These are phyloP conservation scores for Acacia melanoxylon DNA, from an alignment of 306 rosid species.

Conservation along the genomic window DNA sequence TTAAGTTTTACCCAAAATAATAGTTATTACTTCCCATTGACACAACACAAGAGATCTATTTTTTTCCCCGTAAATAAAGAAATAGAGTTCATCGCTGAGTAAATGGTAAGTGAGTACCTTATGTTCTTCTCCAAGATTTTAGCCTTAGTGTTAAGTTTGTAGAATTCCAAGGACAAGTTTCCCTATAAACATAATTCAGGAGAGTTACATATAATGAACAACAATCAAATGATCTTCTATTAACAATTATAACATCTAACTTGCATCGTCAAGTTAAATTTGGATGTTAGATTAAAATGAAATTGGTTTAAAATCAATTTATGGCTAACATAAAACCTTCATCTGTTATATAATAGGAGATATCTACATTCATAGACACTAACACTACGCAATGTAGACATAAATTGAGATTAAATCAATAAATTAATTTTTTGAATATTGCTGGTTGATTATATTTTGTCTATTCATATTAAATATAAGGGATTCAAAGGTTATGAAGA, in stretches of 20 bases:
- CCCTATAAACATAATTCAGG: conserved; percentile 28
- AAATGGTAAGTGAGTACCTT: conserved; percentile 41
- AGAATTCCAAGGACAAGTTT: conserved; percentile 53
- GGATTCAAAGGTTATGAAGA: background rate
- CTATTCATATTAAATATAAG: no score
- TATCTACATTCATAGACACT: no score
- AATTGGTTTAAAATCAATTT: no score
- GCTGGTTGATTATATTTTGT: no score
- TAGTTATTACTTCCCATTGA: background rate
- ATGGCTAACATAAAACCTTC: no score
- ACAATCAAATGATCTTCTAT: background rate
- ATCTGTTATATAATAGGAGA: no score
- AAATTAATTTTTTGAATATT: no score
- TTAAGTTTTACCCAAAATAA: background rate
- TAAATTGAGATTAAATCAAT: no score
- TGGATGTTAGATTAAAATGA: background rate
- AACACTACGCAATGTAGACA: no score
- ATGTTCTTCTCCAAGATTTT: conserved; percentile 59
- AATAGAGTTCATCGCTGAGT: background rate
- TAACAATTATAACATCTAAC: background rate
- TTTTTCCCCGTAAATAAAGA: no score
- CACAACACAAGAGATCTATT: background rate
- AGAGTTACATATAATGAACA: background rate
- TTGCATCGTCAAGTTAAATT: no score
- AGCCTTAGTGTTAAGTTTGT: conserved; percentile 55